Conservation (phyloP, 805 yeast species). For the Myxozyma neotropica region DNA sequence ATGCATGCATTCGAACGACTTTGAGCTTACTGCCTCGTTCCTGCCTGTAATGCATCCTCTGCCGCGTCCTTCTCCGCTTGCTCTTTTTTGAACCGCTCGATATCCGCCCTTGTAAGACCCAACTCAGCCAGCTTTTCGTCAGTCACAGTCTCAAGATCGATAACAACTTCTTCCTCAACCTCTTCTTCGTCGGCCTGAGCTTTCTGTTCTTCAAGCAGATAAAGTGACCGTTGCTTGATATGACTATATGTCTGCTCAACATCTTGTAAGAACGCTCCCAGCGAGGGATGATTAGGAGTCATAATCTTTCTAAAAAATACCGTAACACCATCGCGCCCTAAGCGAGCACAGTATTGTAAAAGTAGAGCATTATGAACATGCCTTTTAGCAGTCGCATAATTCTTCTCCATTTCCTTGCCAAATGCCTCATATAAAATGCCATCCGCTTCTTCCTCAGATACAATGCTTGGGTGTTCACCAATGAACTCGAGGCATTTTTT, state of each 20-base stretch:
- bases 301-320: constrained; percentile 68
- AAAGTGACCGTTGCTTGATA: constrained; percentile 70
- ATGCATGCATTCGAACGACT: too few relatives aligned
- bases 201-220: constrained; percentile 58
- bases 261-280: constrained; percentile 68
- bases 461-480: constrained; percentile 61
- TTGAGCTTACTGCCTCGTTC: too few relatives aligned
- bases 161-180: constrained; percentile 48
- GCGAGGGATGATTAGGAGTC: constrained; percentile 61
- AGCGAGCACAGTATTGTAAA: constrained; percentile 63
- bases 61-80: constrained; percentile 26
- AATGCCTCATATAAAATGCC: constrained; percentile 91
- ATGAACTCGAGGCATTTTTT: constrained; percentile 56
- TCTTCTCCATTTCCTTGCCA: constrained; percentile 71
- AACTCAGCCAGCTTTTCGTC: constrained; percentile 25
- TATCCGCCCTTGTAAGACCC: constrained; percentile 27
- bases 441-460: constrained; percentile 84
- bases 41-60: too few relatives aligned
- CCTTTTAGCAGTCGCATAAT: constrained; percentile 57
- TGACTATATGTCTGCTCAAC: constrained; percentile 74
- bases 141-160: constrained; percentile 24
- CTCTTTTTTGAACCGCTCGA: constrained; percentile 23
- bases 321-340: constrained; percentile 56
- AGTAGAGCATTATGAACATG: constrained; percentile 80
- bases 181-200: constrained; percentile 40